These are phyloP conservation scores for Macrocybe gigantea DNA, from an alignment of 768 basidiomycete species.

Conservation along the genomic window DNA sequence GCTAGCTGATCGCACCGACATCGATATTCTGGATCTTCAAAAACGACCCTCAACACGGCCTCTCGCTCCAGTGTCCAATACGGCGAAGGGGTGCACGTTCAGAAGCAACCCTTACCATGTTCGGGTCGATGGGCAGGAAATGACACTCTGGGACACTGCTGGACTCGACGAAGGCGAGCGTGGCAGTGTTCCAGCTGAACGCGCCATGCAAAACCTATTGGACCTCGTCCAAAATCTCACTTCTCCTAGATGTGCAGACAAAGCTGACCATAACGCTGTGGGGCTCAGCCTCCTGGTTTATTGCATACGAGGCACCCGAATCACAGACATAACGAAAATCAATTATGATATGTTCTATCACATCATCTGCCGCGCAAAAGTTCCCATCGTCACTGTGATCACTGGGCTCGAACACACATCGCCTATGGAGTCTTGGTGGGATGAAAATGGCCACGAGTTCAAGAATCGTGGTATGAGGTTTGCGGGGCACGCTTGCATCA, in stretches of 20 bases:
- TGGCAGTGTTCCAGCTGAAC: slow-evolving; percentile 13
- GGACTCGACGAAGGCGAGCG: slow-evolving; percentile 30
- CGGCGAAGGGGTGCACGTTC: slow-evolving; percentile 28
- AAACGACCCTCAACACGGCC: no score
- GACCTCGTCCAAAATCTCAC: slow-evolving; percentile 10
- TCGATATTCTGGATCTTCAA: no score
- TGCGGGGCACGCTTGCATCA: slow-evolving; percentile 27
- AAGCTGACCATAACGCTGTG: no score
- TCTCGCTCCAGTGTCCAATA: slow-evolving; percentile 22
- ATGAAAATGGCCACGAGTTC: slow-evolving; percentile 21
- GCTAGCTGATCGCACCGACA: slow-evolving; percentile 15
- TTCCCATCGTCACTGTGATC: slow-evolving; percentile 29
- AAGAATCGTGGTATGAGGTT: slow-evolving; percentile 24
- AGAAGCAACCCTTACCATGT: slow-evolving; percentile 19
- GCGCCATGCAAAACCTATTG: slow-evolving; percentile 15
- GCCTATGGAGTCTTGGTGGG: slow-evolving; percentile 34
- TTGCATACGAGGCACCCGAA: slow-evolving; percentile 25
- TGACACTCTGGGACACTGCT: slow-evolving; percentile 29
- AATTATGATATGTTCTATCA: slow-evolving; percentile 34
- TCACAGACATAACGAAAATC: slow-evolving; percentile 12
- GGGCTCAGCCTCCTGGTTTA: slow-evolving; percentile 27
- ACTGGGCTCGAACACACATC: slow-evolving; percentile 32
- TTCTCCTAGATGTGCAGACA: no score
- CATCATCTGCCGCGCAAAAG: slow-evolving; percentile 27
- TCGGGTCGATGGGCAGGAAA: slow-evolving; percentile 14